phyloP scores from a whole-genome alignment of 2,329 filamentous ascomycete genomes.

The Huntiella moniliformis region DNA sequence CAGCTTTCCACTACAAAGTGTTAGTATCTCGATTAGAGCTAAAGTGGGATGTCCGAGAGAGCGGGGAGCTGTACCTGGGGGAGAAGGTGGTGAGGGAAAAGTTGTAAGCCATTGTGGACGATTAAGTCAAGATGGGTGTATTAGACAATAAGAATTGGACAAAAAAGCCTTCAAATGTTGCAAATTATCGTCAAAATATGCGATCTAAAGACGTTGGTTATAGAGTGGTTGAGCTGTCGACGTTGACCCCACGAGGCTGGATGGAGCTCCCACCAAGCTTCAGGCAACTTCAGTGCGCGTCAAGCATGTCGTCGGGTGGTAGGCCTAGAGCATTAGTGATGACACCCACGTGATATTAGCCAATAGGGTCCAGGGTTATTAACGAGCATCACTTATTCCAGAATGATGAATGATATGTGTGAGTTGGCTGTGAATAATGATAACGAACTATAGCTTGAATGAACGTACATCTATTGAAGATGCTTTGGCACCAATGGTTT shows the following conservation, averaged over 20 bases:
- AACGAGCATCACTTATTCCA: neutral
- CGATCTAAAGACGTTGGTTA: neutral
- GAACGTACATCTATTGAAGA: too few species aligned
- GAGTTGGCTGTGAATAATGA: too few species aligned
- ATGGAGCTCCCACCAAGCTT: slow-evolving; percentile 11
- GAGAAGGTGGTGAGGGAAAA: slow-evolving; percentile 99
- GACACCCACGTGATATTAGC: neutral
- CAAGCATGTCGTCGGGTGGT: slow-evolving; percentile 5
- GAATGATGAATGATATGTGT: too few species aligned
- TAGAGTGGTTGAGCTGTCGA: slow-evolving; percentile 3
- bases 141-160: neutral
- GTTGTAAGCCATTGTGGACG: slow-evolving; percentile 13
- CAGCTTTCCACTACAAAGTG: slow-evolving; percentile 71
- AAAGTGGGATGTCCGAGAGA: slow-evolving; percentile 13
- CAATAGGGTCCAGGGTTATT: neutral
- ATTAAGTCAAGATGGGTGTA: neutral
- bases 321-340: too few species aligned
- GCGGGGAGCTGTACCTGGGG: slow-evolving; percentile 54
- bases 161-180: slow-evolving; percentile 1
- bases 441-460: too few species aligned
- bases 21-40: slow-evolving; percentile 9
- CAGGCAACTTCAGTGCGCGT: slow-evolving; percentile 13
- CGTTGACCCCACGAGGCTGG: slow-evolving; percentile 11
- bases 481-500: too few species aligned
- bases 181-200: neutral